Evolutionary conservation across 1,284 basidiomycete species (phyloP).

Genomic region (Coniferiporia weirii): DNA sequence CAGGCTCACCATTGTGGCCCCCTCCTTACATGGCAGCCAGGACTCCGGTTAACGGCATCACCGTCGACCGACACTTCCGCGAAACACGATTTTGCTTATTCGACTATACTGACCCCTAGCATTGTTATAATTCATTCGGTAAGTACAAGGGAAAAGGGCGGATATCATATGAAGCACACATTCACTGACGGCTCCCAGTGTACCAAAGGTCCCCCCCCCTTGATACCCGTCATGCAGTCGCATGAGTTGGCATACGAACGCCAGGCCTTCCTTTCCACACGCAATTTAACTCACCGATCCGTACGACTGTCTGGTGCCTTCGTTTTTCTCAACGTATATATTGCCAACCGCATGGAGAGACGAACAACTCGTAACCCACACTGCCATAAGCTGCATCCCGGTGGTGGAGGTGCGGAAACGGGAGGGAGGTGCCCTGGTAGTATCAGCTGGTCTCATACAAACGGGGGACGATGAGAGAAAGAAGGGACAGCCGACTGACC

Average conservation of each 20-base stretch:
- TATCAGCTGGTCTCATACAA: background rate
- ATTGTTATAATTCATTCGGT: background rate
- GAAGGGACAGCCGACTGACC: conserved; percentile 7
- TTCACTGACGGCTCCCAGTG: conserved; percentile 1
- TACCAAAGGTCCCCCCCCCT: background rate
- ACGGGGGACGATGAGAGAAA: conserved; percentile 4
- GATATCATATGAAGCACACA: background rate
- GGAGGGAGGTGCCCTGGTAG: background rate
- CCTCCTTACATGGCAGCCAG: conserved; percentile 27
- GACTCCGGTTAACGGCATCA: conserved; percentile 46
- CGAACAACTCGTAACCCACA: background rate
- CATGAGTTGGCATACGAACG: conserved; percentile 4
- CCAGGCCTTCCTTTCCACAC: conserved; percentile 2
- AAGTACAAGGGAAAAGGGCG: background rate
- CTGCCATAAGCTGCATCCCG: background rate
- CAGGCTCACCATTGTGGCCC: conserved; percentile 28
- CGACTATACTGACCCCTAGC: conserved; percentile 28
- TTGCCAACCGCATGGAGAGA: conserved; percentile 8
- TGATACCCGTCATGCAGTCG: conserved; percentile 12
- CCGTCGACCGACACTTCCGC: conserved; percentile 60
- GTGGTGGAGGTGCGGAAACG: background rate
- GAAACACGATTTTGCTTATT: conserved; percentile 61
- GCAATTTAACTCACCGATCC: background rate
- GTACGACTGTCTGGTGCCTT: conserved; percentile 6
- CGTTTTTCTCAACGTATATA: conserved; percentile 11